Percentiles rank a stretch among this genome's conserved stretches.
Conservation (phyloP, 208 protist genomes). For the Leishmania martiniquensis region DNA sequence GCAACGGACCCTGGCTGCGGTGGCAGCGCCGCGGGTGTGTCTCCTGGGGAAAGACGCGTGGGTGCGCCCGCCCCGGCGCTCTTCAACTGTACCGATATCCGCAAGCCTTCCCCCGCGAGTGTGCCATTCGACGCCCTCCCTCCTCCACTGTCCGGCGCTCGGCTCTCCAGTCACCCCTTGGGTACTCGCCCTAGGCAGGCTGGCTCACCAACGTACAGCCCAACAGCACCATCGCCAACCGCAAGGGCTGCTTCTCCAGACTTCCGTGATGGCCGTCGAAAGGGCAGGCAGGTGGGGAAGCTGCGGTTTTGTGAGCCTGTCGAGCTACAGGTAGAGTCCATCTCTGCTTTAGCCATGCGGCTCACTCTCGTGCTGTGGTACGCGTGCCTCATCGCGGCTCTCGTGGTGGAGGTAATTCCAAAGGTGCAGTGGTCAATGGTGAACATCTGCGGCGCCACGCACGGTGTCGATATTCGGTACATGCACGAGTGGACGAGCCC, state of each 20-base stretch:
- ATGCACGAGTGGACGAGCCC: constrained; percentile 29
- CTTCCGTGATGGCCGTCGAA: neutral
- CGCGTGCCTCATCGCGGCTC: constrained; percentile 42
- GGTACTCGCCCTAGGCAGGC: neutral
- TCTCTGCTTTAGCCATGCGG: constrained; percentile 47
- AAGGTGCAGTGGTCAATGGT: constrained; percentile 54
- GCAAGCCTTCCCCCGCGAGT: neutral
- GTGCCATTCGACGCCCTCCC: constrained; percentile 12
- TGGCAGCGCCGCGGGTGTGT: neutral
- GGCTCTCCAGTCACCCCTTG: neutral
- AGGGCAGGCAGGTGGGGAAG: neutral
- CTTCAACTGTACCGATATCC: neutral
- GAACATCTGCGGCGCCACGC: constrained; percentile 60
- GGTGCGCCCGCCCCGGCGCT: neutral
- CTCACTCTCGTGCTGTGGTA: constrained; percentile 69
- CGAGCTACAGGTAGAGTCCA: constrained; percentile 83
- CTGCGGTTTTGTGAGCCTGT: constrained; percentile 48
- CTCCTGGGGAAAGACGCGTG: neutral
- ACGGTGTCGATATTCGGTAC: constrained; percentile 41
- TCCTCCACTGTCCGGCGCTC: neutral
- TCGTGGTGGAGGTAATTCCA: constrained; percentile 63
- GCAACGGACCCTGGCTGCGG: neutral
- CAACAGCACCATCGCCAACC: neutral
- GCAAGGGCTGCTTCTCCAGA: neutral
- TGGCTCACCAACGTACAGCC: neutral